Conservation (phyloP, 257 asterid genomes). For the Nicotiana sylvestris region DNA sequence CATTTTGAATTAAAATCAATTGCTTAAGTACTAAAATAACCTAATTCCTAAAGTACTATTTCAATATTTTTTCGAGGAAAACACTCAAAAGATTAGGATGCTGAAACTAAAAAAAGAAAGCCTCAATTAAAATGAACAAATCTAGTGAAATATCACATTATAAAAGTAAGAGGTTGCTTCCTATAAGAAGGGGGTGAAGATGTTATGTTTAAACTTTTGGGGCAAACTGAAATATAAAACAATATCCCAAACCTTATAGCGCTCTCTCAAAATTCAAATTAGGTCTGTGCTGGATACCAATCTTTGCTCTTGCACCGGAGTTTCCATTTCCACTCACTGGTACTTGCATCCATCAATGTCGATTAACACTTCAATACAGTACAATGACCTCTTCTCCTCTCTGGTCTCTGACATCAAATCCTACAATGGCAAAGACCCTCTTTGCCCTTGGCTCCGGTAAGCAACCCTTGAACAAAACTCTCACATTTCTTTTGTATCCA, state of each 20-base stretch:
- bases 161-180: too few relatives aligned
- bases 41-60: too few relatives aligned
- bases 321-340: background rate
- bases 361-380: conserved; percentile 24
- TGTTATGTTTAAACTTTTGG: background rate
- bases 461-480: background rate
- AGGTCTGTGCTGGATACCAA: conserved; percentile 1
- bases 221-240: background rate
- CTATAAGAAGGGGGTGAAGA: background rate
- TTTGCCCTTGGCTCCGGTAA: conserved; percentile 93
- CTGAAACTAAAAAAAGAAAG: too few relatives aligned
- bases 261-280: conserved; percentile 19
- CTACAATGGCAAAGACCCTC: conserved; percentile 71
- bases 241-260: background rate
- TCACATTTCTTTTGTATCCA: background rate
- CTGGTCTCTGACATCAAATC: conserved; percentile 72
- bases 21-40: too few relatives aligned
- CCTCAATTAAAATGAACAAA: too few relatives aligned
- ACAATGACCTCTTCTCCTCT: conserved; percentile 58
- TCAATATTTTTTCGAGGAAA: too few relatives aligned
- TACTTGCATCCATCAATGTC: conserved; percentile 37
- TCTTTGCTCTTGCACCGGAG: background rate
- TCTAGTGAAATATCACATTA: too few relatives aligned
- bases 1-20: too few relatives aligned
- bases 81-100: too few relatives aligned